Base-by-base conservation (phyloP, 371 early-diverging fungal genomes). In the Mortierella sp. region DNA sequence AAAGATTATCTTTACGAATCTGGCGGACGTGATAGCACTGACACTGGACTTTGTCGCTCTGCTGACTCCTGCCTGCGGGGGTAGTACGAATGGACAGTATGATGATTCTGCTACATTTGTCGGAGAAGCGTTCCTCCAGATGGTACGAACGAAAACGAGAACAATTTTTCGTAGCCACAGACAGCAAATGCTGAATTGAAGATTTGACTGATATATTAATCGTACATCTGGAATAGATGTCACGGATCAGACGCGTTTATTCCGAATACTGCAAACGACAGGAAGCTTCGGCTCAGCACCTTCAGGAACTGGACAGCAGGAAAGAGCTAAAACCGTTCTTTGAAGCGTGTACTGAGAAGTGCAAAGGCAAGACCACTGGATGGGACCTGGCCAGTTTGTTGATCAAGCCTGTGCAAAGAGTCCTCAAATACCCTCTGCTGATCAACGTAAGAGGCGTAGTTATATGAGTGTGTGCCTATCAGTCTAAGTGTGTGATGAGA, bases 361-460 rank as follows among this genome's bases (percentile, higher is more conserved):
- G 87, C 53, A 70, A 87, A 70, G 88, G 87, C n/a, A 80, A 82
- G 47, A 92, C 94, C 2, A 86, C 82, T 9, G 89, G 92, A 41
- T 95, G 95, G 94, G 94, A 94, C 81, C 73, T 95, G 24, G 84
- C 85, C 0, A 87, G 89, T 60, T 70, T 94, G 62, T 76, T 95
- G 24, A 93, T 95, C 68, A 94, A 94, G 60, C 95, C 95, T 30
- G 93, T 94, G 11, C 95, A 95, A 64, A 80, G 95, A 24, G 90
- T 95, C 6, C 81, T 94, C n/a, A 93, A 94, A 67, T 93, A 93
- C 61, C 94, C 94, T 9, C 72, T 95, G 12, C 70, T 95, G 43
- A 72, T 95, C 21, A 83, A 84, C 52, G 88, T 86, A 80, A 70
- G 62, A 32, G 1, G 11, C n/a, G 37, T 34, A 14, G 37, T 4